phyloP scores from a whole-genome alignment of 805 yeast genomes.

The Lipomyces spencermartinsiae region DNA sequence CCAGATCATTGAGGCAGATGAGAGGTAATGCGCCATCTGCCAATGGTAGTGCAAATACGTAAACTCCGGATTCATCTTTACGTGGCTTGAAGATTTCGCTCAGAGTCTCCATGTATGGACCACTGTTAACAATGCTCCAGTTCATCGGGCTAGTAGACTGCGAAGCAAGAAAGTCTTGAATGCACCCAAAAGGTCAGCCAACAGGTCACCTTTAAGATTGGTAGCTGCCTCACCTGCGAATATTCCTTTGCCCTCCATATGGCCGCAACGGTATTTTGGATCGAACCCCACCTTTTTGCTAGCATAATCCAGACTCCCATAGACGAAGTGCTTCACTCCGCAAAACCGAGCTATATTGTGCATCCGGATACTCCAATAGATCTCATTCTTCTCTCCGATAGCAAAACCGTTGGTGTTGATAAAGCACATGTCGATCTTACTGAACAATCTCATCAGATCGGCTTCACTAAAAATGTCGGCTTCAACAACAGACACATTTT shows the following conservation, averaged over 20 bases:
- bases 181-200: neutral
- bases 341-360: neutral
- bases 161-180: slow-evolving; percentile 1
- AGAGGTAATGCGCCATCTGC: neutral
- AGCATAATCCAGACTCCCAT: neutral
- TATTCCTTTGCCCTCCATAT: neutral
- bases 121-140: slow-evolving; percentile 1
- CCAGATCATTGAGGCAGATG: neutral
- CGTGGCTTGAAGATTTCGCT: neutral
- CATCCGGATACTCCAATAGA: slow-evolving; percentile 4
- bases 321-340: slow-evolving; percentile 3
- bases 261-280: slow-evolving; percentile 3
- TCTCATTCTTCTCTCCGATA: slow-evolving; percentile 4
- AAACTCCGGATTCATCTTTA: neutral
- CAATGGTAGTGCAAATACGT: slow-evolving; percentile 2
- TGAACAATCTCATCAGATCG: slow-evolving; percentile 2
- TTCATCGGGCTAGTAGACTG: slow-evolving; percentile 2
- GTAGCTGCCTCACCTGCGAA: neutral
- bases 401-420: neutral
- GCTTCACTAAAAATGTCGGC: neutral
- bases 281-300: slow-evolving; percentile 1
- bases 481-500: slow-evolving; percentile 1
- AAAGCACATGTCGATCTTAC: neutral
- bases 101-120: slow-evolving; percentile 1
- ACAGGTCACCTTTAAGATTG: neutral